Evolutionary conservation across 2,329 filamentous ascomycete genomes (phyloP).

Genomic region (Scedosporium aurantiacum): DNA sequence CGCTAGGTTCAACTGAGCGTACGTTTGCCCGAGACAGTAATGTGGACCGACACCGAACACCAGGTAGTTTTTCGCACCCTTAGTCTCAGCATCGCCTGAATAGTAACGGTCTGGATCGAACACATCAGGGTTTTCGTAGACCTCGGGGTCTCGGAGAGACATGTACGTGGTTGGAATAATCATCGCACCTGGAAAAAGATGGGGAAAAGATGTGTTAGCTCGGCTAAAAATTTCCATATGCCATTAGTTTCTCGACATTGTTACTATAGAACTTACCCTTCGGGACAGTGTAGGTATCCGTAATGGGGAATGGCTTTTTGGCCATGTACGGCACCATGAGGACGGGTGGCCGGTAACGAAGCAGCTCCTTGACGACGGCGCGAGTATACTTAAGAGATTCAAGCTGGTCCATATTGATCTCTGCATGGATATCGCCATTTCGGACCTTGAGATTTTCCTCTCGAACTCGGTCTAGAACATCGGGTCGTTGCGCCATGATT

Average conservation of each 20-base stretch:
- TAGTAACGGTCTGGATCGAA: constrained; percentile 92
- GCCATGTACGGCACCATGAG: constrained; percentile 92
- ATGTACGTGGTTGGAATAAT: constrained; percentile 85
- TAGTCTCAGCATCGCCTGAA: constrained; percentile 75
- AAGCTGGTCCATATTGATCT: constrained; percentile 71
- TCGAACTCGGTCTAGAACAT: constrained; percentile 77
- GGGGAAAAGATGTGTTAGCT: constrained; percentile 12
- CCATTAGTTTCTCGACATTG: no score
- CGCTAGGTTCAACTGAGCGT: constrained; percentile 80
- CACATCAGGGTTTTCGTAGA: constrained; percentile 78
- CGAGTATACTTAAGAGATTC: constrained; percentile 85
- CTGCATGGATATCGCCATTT: constrained; percentile 59
- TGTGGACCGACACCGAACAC: constrained; percentile 94
- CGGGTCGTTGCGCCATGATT: constrained; percentile 84
- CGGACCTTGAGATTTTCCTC: constrained; percentile 77
- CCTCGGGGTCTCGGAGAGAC: constrained; percentile 82
- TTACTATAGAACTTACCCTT: constrained; percentile 47
- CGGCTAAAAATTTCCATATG: no score
- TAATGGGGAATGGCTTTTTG: constrained; percentile 93
- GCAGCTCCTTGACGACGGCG: constrained; percentile 79
- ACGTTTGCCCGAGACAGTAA: constrained; percentile 91
- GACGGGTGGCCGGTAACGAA: constrained; percentile 90
- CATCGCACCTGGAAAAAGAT: constrained; percentile 85
- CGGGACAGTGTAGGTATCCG: constrained; percentile 76
- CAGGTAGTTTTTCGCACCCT: constrained; percentile 84